Evolutionary conservation across 1,139 yeast species (phyloP).

Genomic region (Saccharomycopsis phalli): DNA sequence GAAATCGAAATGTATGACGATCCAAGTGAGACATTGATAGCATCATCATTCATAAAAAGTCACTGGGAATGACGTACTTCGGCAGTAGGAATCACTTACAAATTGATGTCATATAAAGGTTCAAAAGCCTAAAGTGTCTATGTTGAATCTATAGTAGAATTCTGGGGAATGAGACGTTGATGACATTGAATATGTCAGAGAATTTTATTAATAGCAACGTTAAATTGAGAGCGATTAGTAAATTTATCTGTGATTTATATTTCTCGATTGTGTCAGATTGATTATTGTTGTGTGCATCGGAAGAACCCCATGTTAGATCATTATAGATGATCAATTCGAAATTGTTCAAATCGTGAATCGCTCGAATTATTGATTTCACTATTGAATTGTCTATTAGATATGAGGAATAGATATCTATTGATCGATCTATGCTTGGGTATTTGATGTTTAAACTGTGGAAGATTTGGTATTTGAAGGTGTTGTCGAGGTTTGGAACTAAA

Average conservation of each 20-base stretch:
- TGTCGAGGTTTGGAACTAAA: conserved; percentile 11
- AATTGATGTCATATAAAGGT: no score
- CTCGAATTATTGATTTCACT: not conserved
- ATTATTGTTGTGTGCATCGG: no score
- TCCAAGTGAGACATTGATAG: no score
- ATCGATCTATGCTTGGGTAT: conserved; percentile 15
- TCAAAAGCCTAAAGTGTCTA: no score
- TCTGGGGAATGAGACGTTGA: not conserved
- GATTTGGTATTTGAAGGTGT: conserved; percentile 14
- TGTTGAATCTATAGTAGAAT: no score
- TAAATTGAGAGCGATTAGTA: conserved; percentile 6
- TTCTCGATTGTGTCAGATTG: no score
- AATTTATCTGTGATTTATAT: not conserved
- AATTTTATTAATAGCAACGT: conserved; percentile 4
- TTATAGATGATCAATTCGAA: not conserved
- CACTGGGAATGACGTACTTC: no score
- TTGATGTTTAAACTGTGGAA: conserved; percentile 11
- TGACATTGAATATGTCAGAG: conserved; percentile 5
- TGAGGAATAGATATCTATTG: conserved; percentile 6
- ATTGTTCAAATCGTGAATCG: conserved; percentile 10
- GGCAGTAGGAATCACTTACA: no score
- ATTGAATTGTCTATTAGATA: conserved; percentile 7
- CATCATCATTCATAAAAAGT: no score
- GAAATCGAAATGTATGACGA: no score
- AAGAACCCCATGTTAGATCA: not conserved